Evolutionary conservation across 179 eudicot species (phyloP), one percentile per base, ranked within the genome.

Genomic region (Spergularia azorica): DNA sequence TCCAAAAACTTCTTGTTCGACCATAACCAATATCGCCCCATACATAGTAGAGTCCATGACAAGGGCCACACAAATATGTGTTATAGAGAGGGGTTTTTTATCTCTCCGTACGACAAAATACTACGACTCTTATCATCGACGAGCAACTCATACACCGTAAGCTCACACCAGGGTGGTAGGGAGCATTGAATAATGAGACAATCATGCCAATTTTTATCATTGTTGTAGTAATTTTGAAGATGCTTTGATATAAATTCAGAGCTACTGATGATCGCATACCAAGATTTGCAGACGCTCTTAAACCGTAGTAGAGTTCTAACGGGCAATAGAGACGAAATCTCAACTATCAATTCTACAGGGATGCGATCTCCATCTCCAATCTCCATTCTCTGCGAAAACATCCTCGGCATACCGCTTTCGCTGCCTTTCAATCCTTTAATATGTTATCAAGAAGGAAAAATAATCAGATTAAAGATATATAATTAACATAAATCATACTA

Each of bases 11-110:
- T 16, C 9, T 4, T 14, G 8, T 17, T 6, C 26, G 26, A 4
- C 48, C 48, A 50, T 48, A 3, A 0, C 9, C 0, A 46, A 1
- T 21, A 17, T 14, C 10, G 11, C 54, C 9, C 77, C 68, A 63
- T 8, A 48, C 46, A 48, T 43, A 73, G 13, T 73, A 73, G 52
- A 73, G 6, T 16, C 77, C 69, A 16, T 62, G 20, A 9, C 77
- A 73, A 9, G 77, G 77, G 15, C 77, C 77, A 73, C 60, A 73
- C 2, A 73, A 0, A 7, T 20, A 62, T 0, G 59, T 62, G 10
- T 26, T 26, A 32, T 62, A 48, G 1, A 14, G 2, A 5, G 69
- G 69, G 12, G 46, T n/a, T 48, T 0, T 16, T 0, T 61, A 73
- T 48, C 9, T 3, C 1, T 9, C 21, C 11, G 21, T 32, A 62